Base-by-base conservation (phyloP, 2,329 filamentous ascomycete genomes). In the Pseudopyricularia cyperi region DNA sequence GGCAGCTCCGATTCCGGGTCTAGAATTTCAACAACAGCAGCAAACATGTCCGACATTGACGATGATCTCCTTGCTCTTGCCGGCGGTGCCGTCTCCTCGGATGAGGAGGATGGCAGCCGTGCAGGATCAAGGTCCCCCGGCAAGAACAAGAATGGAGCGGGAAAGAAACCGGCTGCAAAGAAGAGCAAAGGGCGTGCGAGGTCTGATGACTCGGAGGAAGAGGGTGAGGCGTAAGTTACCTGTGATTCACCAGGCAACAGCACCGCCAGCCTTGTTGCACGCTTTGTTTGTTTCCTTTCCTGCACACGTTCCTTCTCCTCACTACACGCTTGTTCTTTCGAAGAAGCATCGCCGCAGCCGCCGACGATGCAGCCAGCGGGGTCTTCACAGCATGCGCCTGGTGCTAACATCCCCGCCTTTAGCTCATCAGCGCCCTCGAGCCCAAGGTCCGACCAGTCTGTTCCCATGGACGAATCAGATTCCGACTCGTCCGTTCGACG, bases 21-120 rank as follows among this genome's bases (percentile, higher is more conserved):
- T 7, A 42, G n/a, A 9, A 3, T 7, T 19, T 11, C 7, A 3
- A 42, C 17, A 2, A n/a, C 7, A 12, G 28, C 32, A 24, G 19
- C n/a, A 11, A 76, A 57, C 62, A 95, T 95, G 89, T 85, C 87
- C 53, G 87, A 91, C 64, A 79, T 96, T 59, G 91, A 97, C 65
- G 89, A 91, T 61, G 91, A 96, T 72, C 83, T 97, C 58, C 84
- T 97, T 57, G 90, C 88, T 63, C 82, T 97, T 58, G 93, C 90
- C 52, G 93, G 89, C 61, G 89, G 87, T 59, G 85, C 80, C 55
- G 75, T 75, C 55, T 76, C 72, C 51, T 79, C 80, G 54, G 79
- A 76, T 62, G 79, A 79, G 60, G 79, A 80, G 67, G 76, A 71
- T 52, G 72, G 67, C 65, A 66, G 69, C 67, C 70, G 79, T 61